phyloP scores from a whole-genome alignment of 2,329 filamentous ascomycete genomes.

The Talaromyces rugulosus region DNA sequence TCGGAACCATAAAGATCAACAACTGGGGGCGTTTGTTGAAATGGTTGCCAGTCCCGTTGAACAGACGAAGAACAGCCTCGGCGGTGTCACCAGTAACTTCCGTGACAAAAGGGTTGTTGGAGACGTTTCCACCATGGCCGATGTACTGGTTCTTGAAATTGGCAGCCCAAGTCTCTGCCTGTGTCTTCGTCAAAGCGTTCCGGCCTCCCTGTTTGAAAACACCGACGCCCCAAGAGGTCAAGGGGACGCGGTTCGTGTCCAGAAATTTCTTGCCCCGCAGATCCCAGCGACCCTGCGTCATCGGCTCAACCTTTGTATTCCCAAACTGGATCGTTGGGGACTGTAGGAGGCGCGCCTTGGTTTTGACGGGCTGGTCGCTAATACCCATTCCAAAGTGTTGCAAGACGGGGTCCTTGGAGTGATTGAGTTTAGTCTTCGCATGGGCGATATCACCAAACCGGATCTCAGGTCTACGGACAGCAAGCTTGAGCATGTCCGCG shows the following conservation, averaged over 20 bases:
- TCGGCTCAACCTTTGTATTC: conserved; percentile 54
- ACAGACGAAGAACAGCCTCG: conserved; percentile 54
- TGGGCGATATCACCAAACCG: conserved; percentile 66
- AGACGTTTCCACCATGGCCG: conserved; percentile 57
- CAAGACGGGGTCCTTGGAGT: conserved; percentile 66
- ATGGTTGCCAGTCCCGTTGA: conserved; percentile 51
- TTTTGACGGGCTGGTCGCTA: conserved; percentile 58
- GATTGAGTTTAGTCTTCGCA: conserved; percentile 64
- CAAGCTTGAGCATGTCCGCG: conserved; percentile 84
- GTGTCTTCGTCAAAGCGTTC: conserved; percentile 38
- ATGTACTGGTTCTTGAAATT: conserved; percentile 60
- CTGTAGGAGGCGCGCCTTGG: conserved; percentile 66
- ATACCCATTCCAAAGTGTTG: conserved; percentile 71
- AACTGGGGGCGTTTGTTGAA: conserved; percentile 64
- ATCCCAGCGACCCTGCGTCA: conserved; percentile 76
- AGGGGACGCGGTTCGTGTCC: conserved; percentile 55
- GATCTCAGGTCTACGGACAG: conserved; percentile 68
- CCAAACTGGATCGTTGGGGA: conserved; percentile 69
- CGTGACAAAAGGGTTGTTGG: conserved; percentile 43
- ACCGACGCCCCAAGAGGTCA: conserved; percentile 73
- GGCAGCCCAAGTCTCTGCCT: conserved; percentile 52
- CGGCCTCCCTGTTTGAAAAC: conserved; percentile 55
- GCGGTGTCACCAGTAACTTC: conserved; percentile 43
- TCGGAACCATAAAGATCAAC: conserved; percentile 71
- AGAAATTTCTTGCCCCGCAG: conserved; percentile 77